phyloP scores from a whole-genome alignment of 1,284 basidiomycete genomes.

The Schizopora paradoxa region DNA sequence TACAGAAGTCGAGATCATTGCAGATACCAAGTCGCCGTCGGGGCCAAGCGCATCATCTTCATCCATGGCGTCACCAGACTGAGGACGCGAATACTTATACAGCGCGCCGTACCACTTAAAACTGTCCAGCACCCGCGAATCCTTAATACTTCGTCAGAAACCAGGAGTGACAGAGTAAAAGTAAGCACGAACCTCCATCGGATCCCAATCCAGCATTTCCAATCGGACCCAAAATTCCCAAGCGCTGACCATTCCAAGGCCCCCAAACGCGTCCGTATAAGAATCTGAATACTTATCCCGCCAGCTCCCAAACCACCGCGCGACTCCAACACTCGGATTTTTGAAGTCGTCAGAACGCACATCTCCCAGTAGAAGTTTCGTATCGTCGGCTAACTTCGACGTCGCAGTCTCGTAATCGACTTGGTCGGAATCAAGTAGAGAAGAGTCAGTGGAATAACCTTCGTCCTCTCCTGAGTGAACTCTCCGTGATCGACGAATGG shows the following conservation, averaged over 20 bases:
- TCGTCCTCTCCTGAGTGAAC: conserved; percentile 54
- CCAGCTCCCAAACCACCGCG: conserved; percentile 76
- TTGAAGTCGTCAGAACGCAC: conserved; percentile 84
- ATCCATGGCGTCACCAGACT: conserved; percentile 19
- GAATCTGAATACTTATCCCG: conserved; percentile 71
- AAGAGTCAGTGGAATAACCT: conserved; percentile 83
- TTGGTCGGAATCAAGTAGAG: conserved; percentile 59
- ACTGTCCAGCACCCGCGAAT: conserved; percentile 60
- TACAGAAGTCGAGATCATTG: conserved; percentile 81
- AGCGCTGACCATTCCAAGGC: conserved; percentile 81
- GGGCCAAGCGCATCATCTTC: conserved; percentile 58
- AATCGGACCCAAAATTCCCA: conserved; percentile 96
- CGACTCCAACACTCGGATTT: conserved; percentile 72
- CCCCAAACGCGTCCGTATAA: conserved; percentile 87
- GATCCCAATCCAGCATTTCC: conserved; percentile 86
- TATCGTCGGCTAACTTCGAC: conserved; percentile 45
- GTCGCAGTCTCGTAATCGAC: conserved; percentile 69
- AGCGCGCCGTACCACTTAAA: conserved; percentile 82
- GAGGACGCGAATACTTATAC: conserved; percentile 71
- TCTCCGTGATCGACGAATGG: conserved; percentile 42
- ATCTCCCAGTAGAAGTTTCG: conserved; percentile 66
- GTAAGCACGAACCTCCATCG: conserved; percentile 58
- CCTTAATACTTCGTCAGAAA: conserved; percentile 28
- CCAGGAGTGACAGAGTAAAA: conserved; percentile 3
- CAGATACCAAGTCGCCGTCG: conserved; percentile 84